Evolutionary conservation across 2,329 filamentous ascomycete genomes (phyloP), one percentile per base, ranked within the genome.

Genomic region (Talaromyces verruculosus): DNA sequence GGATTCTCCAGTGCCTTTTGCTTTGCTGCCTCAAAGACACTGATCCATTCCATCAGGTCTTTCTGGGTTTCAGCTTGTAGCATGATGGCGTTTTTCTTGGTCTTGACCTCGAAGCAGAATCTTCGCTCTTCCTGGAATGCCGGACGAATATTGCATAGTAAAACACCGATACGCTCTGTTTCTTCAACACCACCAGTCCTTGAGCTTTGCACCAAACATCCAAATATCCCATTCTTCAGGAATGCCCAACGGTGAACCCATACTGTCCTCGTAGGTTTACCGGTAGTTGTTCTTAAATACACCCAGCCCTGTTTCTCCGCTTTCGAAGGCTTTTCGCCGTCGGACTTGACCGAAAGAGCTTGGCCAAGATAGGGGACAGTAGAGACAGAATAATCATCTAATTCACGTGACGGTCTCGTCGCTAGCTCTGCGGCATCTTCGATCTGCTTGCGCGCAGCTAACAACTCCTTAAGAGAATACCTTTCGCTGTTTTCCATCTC

Each of bases 31-130:
- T 99, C 94, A 72, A 99, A 97, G 0, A 94, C 89, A 69, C 91
- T 88, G 64, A 99, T 88, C 95, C 95, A 99, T 72, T 96, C 91
- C 66, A 91, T 93, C n/a, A 99, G 85, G 75, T 98, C 92, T 60
- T 82, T 83, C 76, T 99, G 95, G 0, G 92, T 97, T 76, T 99
- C 95, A 4, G 94, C 91, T 79, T 99, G 95, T 2, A 99, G 83
- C 67, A 97, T 82, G 69, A 97, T 88, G 60, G 89, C 95, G 68
- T 91, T 91, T 73, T 92, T 96, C 78, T 97, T 99, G 2, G 95
- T 99, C 83, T 98, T 99, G 73, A 99, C 91, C 78, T 99, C 95
- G 73, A 99, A 97, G 76, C 95, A 98, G 78, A 98, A 99, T 17
- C 95, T 87, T 45, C 95, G 88, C 73, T 99, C 95, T 78, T 99